phyloP scores from a whole-genome alignment of 768 basidiomycete species.

The Tephrocybe sp. region DNA sequence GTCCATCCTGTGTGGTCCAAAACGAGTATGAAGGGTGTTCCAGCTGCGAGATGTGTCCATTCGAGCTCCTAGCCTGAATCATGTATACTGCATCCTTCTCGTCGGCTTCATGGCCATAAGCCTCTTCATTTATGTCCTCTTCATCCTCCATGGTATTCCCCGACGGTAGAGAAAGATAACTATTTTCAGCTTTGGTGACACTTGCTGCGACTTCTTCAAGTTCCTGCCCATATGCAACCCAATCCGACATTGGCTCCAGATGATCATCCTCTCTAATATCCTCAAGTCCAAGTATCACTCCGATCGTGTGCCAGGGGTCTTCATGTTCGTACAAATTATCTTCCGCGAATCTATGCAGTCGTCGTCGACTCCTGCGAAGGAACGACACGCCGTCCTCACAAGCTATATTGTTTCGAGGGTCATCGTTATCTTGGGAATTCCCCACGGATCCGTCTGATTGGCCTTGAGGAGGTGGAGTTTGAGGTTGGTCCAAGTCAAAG shows the following conservation, averaged over 20 bases:
- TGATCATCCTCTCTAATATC: slow-evolving; percentile 3
- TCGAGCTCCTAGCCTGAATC: neutral
- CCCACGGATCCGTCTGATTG: neutral
- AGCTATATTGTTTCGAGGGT: neutral
- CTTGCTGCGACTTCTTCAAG: neutral
- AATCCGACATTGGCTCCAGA: neutral
- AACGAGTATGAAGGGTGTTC: neutral
- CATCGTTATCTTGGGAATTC: neutral
- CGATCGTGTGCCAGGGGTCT: slow-evolving; percentile 47
- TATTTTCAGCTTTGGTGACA: neutral
- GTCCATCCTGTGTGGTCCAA: no score
- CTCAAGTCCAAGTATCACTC: slow-evolving; percentile 37
- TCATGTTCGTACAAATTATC: slow-evolving; percentile 36
- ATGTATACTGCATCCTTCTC: no score
- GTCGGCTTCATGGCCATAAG: no score
- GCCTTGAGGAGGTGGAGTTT: neutral
- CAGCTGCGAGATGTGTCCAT: no score
- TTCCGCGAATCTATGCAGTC: slow-evolving; percentile 3
- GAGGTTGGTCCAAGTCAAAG: neutral
- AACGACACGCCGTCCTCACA: no score
- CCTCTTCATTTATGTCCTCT: no score
- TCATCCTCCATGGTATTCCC: neutral
- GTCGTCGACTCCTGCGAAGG: neutral
- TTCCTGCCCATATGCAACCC: neutral
- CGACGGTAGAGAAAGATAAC: neutral